Percentiles rank a stretch among this genome's conserved stretches.
Conservation (phyloP, 768 basidiomycete genomes). For the Rubroboletus satanas region DNA sequence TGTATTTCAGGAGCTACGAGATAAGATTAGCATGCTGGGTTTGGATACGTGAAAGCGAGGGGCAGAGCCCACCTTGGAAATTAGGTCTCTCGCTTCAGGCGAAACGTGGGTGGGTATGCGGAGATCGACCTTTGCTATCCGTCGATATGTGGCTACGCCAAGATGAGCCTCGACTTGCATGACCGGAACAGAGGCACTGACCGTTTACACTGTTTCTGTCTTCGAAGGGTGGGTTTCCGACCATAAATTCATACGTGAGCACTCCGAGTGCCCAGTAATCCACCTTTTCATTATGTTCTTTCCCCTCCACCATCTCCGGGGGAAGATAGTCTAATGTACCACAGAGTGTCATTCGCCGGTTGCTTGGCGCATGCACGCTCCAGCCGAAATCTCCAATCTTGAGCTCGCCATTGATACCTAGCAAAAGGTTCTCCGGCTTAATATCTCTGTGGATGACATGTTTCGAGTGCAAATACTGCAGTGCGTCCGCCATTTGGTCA, state of each 20-base stretch:
- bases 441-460: constrained; percentile 99
- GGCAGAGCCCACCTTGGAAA: constrained; percentile 34
- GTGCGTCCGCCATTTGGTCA: constrained; percentile 96
- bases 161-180: constrained; percentile 6
- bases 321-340: constrained; percentile 96
- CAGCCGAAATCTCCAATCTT: constrained; percentile 99
- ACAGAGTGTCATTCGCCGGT: constrained; percentile 85
- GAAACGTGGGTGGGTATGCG: constrained; percentile 40
- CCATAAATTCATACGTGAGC: constrained; percentile 92
- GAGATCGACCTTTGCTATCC: constrained; percentile 87
- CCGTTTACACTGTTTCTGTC: constrained; percentile 75
- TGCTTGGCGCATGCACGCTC: constrained; percentile 94
- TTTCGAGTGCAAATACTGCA: constrained; percentile 87
- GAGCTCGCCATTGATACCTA: constrained; percentile 93
- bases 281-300: constrained; percentile 84
- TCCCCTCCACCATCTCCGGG: constrained; percentile 96
- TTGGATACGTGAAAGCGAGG: not conserved
- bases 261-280: constrained; percentile 98
- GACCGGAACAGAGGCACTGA: constrained; percentile 33
- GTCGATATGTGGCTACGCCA: constrained; percentile 74
- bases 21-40: constrained; percentile 10
- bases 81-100: constrained; percentile 44
- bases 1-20: constrained; percentile 74
- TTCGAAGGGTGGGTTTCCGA: constrained; percentile 83
- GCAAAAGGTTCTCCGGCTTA: constrained; percentile 94